Evolutionary conservation across 805 yeast genomes (phyloP), one percentile per base, ranked within the genome.

Genomic region (Sugiyamaella mastotermitis): DNA sequence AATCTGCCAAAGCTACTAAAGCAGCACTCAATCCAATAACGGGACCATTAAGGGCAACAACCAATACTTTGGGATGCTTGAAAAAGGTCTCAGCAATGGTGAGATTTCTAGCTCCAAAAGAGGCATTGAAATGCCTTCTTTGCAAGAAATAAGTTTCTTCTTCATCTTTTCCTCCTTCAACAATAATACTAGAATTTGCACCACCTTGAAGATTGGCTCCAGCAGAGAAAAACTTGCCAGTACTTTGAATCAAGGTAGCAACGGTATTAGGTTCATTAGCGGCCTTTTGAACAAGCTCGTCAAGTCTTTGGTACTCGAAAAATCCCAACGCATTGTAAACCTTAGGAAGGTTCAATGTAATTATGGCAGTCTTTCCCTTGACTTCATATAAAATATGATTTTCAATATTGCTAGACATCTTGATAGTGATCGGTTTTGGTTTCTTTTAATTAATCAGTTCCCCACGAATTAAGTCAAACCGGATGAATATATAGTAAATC

Each of bases 11-110:
- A n/a, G 80, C 73, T 9, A 84, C 78, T 37, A 86, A 58, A 0
- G 87, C 86, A 2, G 88, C 76, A 22, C 78, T 66, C 42, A 86
- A 68, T 0, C 96, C 96, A 42, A 86, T 72, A 4, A 77, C 94
- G 0, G 96, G 95, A 0, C 96, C 96, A 55, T 86, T 86, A 41
- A 86, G 66, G 3, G 86, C 88, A 31, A 76, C 74, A 19, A 78
- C 78, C 25, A 86, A 62, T 6, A 84, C 66, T 56, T 86, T 86
- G 7, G 69, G 61, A 60, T 86, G 95, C 51, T 76, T 72, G 46
- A 75, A 73, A 55, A 83, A 76, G 26, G 80, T 65, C 46, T 77
- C 73, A 3, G 92, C 78, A 38, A 86, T 61, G 51, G 71, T 78
- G 19, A 78, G 70, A 57, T 86, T 86, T 51, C 86, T 74, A 3